Evolutionary conservation across 169 alveolate species (phyloP).

Genomic region (Eimeria praecox): DNA sequence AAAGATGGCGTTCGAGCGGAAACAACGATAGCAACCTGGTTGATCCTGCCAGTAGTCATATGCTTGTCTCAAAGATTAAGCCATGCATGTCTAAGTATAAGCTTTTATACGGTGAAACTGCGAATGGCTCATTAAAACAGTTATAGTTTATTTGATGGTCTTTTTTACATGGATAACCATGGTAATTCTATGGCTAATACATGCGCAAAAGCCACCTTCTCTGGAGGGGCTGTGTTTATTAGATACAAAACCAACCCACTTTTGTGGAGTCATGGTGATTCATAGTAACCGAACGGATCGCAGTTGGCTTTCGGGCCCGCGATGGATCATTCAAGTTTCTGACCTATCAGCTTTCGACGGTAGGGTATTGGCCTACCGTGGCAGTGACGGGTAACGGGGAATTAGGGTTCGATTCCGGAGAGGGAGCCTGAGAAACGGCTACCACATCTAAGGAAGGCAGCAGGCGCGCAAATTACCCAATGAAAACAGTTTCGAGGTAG

Average conservation of each 20-base stretch:
- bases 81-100: conserved; percentile 96
- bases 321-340: too few species aligned
- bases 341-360: too few species aligned
- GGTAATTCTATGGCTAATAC: too few species aligned
- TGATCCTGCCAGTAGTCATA: conserved; percentile 98
- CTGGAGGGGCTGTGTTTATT: too few species aligned
- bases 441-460: conserved; percentile 98
- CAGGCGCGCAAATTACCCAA: conserved; percentile 97
- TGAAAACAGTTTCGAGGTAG: conserved; percentile 89
- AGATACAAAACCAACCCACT: too few species aligned
- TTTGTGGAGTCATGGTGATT: too few species aligned
- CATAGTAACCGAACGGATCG: too few species aligned
- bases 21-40: conserved; percentile 94
- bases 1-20: too few species aligned
- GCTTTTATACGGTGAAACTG: conserved; percentile 87
- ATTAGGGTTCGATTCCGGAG: conserved; percentile 98
- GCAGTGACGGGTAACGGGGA: conserved; percentile 97
- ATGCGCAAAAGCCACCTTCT: too few species aligned
- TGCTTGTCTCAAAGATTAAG: conserved; percentile 97
- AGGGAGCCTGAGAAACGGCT: conserved; percentile 98
- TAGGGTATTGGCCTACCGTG: conserved; percentile 97
- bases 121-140: conserved; percentile 91
- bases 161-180: too few species aligned
- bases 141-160: conserved; percentile 86
- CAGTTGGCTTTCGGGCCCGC: too few species aligned